phyloP scores from a whole-genome alignment of 495 filamentous ascomycete species.

The Hypoxylon perforatum region DNA sequence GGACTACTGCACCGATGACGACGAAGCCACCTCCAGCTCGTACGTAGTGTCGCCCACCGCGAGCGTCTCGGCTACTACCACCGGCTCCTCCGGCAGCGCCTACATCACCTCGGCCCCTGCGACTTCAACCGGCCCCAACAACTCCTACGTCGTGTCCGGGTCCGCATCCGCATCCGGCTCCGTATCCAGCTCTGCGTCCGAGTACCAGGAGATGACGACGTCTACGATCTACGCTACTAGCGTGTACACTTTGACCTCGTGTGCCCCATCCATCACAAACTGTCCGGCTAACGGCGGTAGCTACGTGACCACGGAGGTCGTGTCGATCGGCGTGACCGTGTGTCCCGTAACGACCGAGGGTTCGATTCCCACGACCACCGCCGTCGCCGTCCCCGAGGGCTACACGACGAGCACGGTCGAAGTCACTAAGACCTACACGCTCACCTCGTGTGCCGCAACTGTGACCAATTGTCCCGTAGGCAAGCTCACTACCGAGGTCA shows the following conservation, averaged over 20 bases:
- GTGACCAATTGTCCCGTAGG: constrained; percentile 66
- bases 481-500: constrained; percentile 41
- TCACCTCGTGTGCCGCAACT: constrained; percentile 68
- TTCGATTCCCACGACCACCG: constrained; percentile 15
- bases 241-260: constrained; percentile 67
- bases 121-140: constrained; percentile 1
- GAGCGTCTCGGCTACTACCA: constrained; percentile 25
- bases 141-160: constrained; percentile 1
- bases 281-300: constrained; percentile 52
- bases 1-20: constrained; percentile 25
- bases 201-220: constrained; percentile 24
- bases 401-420: constrained; percentile 32
- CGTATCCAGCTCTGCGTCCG: constrained; percentile 6
- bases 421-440: constrained; percentile 56
- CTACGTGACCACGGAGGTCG: constrained; percentile 36
- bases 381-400: constrained; percentile 13
- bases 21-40: constrained; percentile 13
- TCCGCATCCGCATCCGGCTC: constrained; percentile 7
- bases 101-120: background rate
- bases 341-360: constrained; percentile 40
- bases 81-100: constrained; percentile 3
- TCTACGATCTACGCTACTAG: constrained; percentile 45
- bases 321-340: constrained; percentile 46
- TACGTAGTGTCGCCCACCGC: constrained; percentile 14
- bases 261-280: constrained; percentile 68